Percentiles rank a stretch among this genome's conserved stretches.
Evolutionary conservation across 1,284 basidiomycete species (phyloP).

Genomic region (Anthracocystis walkeri): DNA sequence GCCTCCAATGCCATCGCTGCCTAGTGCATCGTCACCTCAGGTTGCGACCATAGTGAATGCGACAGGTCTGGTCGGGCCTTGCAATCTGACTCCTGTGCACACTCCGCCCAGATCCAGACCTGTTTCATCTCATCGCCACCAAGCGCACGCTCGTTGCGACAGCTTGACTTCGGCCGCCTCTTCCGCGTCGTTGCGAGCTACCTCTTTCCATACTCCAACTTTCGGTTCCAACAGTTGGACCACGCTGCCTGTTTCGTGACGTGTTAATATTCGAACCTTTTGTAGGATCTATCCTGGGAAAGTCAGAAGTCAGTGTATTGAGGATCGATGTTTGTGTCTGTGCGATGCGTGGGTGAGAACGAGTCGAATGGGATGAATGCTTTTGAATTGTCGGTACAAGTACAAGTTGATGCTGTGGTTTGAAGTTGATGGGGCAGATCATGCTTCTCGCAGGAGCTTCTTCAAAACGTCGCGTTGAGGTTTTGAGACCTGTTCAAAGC

Average conservation of each 20-base stretch:
- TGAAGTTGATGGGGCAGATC: neutral
- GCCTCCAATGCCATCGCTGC: constrained; percentile 25
- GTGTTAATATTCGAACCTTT: neutral
- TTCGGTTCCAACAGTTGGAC: constrained; percentile 28
- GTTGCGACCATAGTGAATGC: neutral
- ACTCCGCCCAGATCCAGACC: constrained; percentile 26
- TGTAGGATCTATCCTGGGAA: neutral
- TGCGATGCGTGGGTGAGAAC: neutral
- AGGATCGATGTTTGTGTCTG: neutral
- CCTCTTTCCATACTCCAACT: constrained; percentile 38
- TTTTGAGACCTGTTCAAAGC: constrained; percentile 39
- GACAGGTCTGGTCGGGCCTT: constrained; percentile 3
- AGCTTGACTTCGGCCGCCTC: constrained; percentile 25
- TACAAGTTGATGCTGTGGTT: constrained; percentile 16
- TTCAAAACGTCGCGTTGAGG: constrained; percentile 43
- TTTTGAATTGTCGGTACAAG: constrained; percentile 32
- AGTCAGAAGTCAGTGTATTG: neutral
- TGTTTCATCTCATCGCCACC: constrained; percentile 8
- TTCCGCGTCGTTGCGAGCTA: neutral
- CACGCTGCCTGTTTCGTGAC: constrained; percentile 15
- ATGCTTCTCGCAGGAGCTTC: constrained; percentile 47
- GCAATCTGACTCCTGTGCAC: constrained; percentile 9
- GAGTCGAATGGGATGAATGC: constrained; percentile 1
- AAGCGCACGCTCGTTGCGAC: constrained; percentile 10
- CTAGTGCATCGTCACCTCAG: constrained; percentile 6